Percentiles rank a stretch among this genome's conserved stretches.
These are phyloP conservation scores for Suhomyces panamericanus DNA, from an alignment of 1,139 yeast species.

Conservation along the genomic window DNA sequence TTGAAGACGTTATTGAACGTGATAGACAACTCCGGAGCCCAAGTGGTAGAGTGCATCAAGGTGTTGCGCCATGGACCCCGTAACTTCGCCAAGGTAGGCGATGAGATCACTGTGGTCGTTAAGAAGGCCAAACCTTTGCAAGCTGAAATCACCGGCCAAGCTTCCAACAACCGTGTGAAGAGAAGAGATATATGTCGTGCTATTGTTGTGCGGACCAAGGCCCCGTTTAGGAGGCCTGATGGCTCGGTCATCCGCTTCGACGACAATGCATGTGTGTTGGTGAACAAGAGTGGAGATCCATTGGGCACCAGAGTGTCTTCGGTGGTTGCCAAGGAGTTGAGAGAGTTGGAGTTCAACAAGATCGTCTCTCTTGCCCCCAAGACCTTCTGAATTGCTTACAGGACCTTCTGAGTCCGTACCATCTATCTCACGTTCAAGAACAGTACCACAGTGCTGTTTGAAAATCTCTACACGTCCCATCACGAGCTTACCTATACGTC, in stretches of 20 bases:
- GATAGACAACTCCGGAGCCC: slow-evolving; percentile 95
- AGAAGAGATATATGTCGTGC: slow-evolving; percentile 97
- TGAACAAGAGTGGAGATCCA: slow-evolving; percentile 91
- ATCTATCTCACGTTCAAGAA: neutral
- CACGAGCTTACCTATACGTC: too few species aligned
- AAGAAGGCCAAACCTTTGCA: slow-evolving; percentile 82
- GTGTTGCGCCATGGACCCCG: slow-evolving; percentile 87
- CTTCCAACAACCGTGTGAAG: slow-evolving; percentile 78
- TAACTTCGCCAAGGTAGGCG: slow-evolving; percentile 84
- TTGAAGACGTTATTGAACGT: slow-evolving; percentile 86
- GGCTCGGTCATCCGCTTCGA: slow-evolving; percentile 88
- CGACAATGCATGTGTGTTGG: slow-evolving; percentile 94
- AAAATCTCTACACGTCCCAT: too few species aligned
- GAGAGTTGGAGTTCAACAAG: slow-evolving; percentile 81
- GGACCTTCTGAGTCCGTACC: too few species aligned
- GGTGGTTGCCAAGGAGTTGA: slow-evolving; percentile 89
- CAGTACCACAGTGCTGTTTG: too few species aligned
- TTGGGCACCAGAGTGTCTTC: slow-evolving; percentile 91
- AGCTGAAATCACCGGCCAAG: slow-evolving; percentile 63
- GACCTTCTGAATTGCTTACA: slow-evolving; percentile 48
- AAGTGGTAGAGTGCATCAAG: slow-evolving; percentile 92
- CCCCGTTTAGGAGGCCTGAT: slow-evolving; percentile 80
- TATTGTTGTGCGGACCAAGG: slow-evolving; percentile 89
- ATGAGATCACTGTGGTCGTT: slow-evolving; percentile 90
- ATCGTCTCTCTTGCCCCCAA: slow-evolving; percentile 90